Conservation (phyloP, 2,329 filamentous ascomycete genomes). For the Exophiala aquamarina region DNA sequence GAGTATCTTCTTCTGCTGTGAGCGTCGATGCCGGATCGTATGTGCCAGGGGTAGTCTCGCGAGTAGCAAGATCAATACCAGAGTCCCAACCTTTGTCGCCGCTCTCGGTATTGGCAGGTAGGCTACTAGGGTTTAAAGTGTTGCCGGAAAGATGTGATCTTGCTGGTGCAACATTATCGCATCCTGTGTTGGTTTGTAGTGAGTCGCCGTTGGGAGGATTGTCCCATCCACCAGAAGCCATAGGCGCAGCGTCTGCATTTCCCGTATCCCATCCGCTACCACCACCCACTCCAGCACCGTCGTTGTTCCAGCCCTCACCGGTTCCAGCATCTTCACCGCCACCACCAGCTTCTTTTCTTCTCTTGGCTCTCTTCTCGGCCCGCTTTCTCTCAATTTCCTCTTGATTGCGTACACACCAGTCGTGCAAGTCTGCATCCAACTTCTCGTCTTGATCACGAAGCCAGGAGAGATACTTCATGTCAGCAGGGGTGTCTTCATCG, state of each 20-base stretch:
- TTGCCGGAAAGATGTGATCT: too few relatives aligned
- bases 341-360: constrained; percentile 2
- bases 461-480: constrained; percentile 15
- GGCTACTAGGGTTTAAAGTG: too few relatives aligned
- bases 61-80: too few relatives aligned
- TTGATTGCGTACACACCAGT: constrained; percentile 22
- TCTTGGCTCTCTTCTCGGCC: constrained; percentile 17
- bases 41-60: too few relatives aligned
- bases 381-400: constrained; percentile 16
- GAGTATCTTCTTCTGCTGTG: too few relatives aligned
- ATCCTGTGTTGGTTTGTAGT: too few relatives aligned
- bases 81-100: too few relatives aligned
- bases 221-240: constrained; percentile 1
- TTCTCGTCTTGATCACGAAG: constrained; percentile 16
- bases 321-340: constrained; percentile 3
- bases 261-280: background rate
- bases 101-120: too few relatives aligned
- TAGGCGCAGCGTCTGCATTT: background rate
- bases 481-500: constrained; percentile 18
- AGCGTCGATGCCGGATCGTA: too few relatives aligned
- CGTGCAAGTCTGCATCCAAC: constrained; percentile 20
- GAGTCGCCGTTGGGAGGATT: too few relatives aligned
- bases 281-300: background rate
- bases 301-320: constrained; percentile 4
- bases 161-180: too few relatives aligned